Conservation (phyloP, 305 asterid species). For the Fraxinus platypoda region DNA sequence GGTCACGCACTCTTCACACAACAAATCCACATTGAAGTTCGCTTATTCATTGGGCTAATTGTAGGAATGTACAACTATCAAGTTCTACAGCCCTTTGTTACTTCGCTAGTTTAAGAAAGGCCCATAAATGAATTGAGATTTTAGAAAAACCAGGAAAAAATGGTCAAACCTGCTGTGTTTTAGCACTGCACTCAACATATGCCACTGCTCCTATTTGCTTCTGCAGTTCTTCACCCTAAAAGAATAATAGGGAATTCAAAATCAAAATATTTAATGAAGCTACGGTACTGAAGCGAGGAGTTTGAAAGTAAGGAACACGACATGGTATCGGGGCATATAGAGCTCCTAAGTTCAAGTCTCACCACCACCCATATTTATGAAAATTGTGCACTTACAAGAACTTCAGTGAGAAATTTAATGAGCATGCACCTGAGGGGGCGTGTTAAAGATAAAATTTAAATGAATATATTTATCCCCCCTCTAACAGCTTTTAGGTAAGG, state of each 20-base stretch:
- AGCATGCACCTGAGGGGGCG: background rate
- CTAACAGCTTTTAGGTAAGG: background rate
- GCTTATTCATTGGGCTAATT: background rate
- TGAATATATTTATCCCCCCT: background rate
- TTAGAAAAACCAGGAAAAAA: background rate
- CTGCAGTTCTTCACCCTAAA: slow-evolving; percentile 77
- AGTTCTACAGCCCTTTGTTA: background rate
- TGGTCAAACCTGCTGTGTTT: slow-evolving; percentile 63
- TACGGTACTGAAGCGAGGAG: background rate
- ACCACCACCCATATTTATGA: background rate
- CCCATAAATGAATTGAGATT: background rate
- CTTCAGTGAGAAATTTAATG: background rate
- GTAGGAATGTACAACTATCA: background rate
- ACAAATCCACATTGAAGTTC: background rate
- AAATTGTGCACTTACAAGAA: background rate
- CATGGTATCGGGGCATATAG: background rate
- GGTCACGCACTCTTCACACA: background rate
- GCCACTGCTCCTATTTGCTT: slow-evolving; percentile 86
- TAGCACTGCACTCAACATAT: slow-evolving; percentile 79
- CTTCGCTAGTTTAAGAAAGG: background rate
- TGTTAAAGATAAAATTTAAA: background rate
- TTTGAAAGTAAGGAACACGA: background rate
- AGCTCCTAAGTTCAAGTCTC: background rate
- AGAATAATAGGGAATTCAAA: background rate
- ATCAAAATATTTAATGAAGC: background rate